Base-by-base conservation (phyloP, 164 flowering plant species). In the Aristolochia contorta region DNA sequence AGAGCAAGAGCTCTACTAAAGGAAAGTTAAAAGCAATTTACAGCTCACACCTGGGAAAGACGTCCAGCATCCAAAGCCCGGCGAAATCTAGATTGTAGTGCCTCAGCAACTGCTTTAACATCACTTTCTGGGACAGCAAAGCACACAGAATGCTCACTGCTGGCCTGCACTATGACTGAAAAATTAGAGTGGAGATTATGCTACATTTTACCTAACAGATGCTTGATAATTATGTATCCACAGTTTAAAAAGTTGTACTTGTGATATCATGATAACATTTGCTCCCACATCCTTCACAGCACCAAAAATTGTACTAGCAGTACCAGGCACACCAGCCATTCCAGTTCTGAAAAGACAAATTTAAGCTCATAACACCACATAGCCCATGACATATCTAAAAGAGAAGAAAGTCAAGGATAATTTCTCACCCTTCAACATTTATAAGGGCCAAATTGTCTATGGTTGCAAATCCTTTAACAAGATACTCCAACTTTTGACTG, bases 311-410 rank as follows among this genome's bases (percentile, higher is more conserved):
- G 79, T 80, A 75, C 85, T 85, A 47, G 99, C 89, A 58, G 96
- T 93, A 65, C 99, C 99, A 56, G 99, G 99, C 73, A 93, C 96
- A 77, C 99, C 99, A 65, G 91, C 99, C 99, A 93, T 93, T 70
- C 99, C 99, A 74, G 97, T 90, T 75, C 99, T 93, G 79, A 56
- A 57, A 54, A 64, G 23, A 58, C 43, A 53, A 53, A 23, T 50
- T 37, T 50, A 50, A 22, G 33, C 18, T 24, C 18, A 54, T 7
- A 5, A 56, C 19, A 15, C 27, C 13, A 56, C 14, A 18, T 32
- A 56, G n/a, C 2, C n/a, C 19, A 13, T 61, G 30, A 61, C 10
- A 19, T 48, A 57, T 48, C 27, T 16, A 6, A 47, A 18, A 59
- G 47, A 54, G 5, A 24, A 56, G 10, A 61, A 27, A 30, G 27